Evolutionary conservation across 108 stramenopile genomes (phyloP), one percentile per base, ranked within the genome.

Genomic region (Tribonema minus): DNA sequence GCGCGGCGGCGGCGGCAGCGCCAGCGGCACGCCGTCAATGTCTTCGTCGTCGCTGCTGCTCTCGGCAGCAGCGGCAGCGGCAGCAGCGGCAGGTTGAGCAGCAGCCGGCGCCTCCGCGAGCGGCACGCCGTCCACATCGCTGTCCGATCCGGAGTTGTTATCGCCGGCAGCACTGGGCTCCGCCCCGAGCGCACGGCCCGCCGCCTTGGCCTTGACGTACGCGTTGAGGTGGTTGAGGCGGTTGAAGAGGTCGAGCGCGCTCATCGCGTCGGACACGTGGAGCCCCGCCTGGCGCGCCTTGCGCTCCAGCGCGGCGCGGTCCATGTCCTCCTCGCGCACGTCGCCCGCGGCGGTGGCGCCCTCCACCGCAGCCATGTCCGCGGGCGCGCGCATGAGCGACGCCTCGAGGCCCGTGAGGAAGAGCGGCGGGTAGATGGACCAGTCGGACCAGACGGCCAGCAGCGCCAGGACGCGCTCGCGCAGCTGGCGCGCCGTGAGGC

Each of bases 401-500:
- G 80, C 80, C 64, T 81, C 80, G 15, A 81, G 64, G 0, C 80
- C 80, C 15, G 63, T 64, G 35, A 81, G 58, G 65, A 63, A 81
- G 32, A 81, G 61, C 34, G 80, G 80, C n/a, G 80, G 80, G 71
- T 81, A 81, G 71, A 81, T 71, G 3, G 65, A 67, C 71, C 80
- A 72, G 31, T n/a, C 64, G 58, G 62, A 68, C 80, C 80, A 81
- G 68, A 70, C 71, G 23, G 31, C 34, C 58, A 81, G 64, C 35
- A 81, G 7, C 0, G 15, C 38, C 70, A 81, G 30, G 29, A 81
- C 65, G 26, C 67, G 54, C 60, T 80, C 79, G 37, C 68, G 68
- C 3, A 80, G 60, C 60, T 80, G 79, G 27, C 69, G 70, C 1
- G 68, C 69, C 3, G 79, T 80, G 38, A 80, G 54, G 7, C 79